Evolutionary conservation across 495 filamentous ascomycete genomes (phyloP).

Genomic region (Aspergillus bridgeri): DNA sequence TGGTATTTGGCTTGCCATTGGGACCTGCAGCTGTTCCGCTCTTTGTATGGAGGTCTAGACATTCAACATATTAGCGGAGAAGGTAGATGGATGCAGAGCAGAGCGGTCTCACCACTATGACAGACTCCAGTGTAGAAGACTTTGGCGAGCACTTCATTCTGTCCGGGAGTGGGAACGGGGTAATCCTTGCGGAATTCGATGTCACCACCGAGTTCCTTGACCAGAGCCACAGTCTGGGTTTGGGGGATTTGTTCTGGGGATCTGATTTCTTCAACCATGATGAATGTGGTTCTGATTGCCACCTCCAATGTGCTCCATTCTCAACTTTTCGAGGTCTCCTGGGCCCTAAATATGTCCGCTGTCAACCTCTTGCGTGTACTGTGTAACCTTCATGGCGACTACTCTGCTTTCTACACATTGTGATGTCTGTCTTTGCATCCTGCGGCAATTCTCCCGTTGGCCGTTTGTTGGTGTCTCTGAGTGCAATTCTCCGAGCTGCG

Average conservation of each 20-base stretch:
- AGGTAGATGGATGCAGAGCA: background rate
- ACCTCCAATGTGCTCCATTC: background rate
- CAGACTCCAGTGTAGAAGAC: conserved; percentile 49
- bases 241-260: conserved; percentile 26
- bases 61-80: background rate
- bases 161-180: conserved; percentile 40
- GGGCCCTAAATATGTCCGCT: background rate
- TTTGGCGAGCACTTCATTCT: conserved; percentile 49
- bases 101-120: conserved; percentile 37
- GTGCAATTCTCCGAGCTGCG: background rate
- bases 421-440: background rate
- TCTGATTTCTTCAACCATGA: conserved; percentile 15
- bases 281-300: conserved; percentile 3
- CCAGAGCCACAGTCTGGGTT: conserved; percentile 46
- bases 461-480: background rate
- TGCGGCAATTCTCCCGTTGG: conserved; percentile 3
- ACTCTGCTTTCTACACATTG: too few species aligned
- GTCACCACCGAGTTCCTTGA: conserved; percentile 38
- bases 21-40: conserved; percentile 40
- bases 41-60: conserved; percentile 46
- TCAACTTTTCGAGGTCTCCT: background rate
- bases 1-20: conserved; percentile 43
- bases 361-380: background rate
- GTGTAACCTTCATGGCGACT: background rate
- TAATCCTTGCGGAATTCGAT: conserved; percentile 46